Evolutionary conservation across 495 filamentous ascomycete genomes (phyloP).

Genomic region (Xanthoparmelia taractica): DNA sequence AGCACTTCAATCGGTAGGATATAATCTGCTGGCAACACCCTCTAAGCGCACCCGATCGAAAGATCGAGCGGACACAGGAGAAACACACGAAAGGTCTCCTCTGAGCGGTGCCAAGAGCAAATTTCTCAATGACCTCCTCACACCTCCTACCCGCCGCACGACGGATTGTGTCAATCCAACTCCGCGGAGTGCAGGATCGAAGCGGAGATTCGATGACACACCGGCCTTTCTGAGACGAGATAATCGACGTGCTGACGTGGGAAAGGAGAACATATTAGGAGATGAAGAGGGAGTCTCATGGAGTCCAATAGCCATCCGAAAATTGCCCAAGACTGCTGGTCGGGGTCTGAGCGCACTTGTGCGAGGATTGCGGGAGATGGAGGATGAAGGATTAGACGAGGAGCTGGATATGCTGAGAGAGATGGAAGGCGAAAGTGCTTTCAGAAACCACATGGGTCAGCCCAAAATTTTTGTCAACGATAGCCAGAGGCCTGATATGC

Average conservation of each 20-base stretch:
- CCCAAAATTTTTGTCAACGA: constrained; percentile 50
- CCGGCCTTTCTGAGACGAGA: constrained; percentile 23
- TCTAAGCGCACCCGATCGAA: constrained; percentile 4
- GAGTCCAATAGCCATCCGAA: constrained; percentile 41
- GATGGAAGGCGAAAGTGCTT: constrained; percentile 53
- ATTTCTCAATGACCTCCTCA: constrained; percentile 3
- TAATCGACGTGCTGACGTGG: constrained; percentile 19
- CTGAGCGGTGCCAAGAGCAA: not conserved
- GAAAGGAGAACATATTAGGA: constrained; percentile 29
- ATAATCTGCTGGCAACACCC: constrained; percentile 18
- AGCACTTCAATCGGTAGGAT: not conserved
- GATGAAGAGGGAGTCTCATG: constrained; percentile 33
- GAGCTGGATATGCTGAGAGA: constrained; percentile 77
- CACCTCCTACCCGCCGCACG: constrained; percentile 19
- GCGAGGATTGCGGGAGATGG: constrained; percentile 65
- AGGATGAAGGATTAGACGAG: constrained; percentile 68
- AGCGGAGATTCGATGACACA: constrained; percentile 21
- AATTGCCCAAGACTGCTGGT: constrained; percentile 53
- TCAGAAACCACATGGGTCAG: constrained; percentile 22
- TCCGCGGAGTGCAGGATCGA: constrained; percentile 14
- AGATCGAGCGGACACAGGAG: not conserved
- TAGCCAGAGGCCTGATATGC: constrained; percentile 46
- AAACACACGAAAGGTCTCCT: not conserved
- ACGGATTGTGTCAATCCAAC: constrained; percentile 9
- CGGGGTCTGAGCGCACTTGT: constrained; percentile 74